Percentiles rank a stretch among this genome's conserved stretches.
phyloP scores from a whole-genome alignment of 75 land plant species.

The Chamaecyparis obtusa region DNA sequence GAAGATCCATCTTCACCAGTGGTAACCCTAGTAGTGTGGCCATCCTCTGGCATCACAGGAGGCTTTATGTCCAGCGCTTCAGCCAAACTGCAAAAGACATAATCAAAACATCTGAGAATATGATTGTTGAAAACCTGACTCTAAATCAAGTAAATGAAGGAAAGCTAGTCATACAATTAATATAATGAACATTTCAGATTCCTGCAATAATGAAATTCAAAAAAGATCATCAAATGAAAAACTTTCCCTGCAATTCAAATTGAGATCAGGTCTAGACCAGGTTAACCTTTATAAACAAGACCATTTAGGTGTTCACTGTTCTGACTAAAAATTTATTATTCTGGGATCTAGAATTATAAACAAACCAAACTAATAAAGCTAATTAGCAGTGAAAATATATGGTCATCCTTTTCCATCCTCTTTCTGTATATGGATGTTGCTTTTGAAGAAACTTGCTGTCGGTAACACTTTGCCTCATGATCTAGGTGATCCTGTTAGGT shows the following conservation, averaged over 20 bases:
- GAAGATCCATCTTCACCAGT: conserved; percentile 72
- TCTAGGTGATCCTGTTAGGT: too few species aligned
- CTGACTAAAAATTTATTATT: not conserved
- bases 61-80: conserved; percentile 97
- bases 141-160: not conserved
- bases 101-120: not conserved
- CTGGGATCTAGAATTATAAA: not conserved
- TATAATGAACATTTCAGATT: not conserved
- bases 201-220: not conserved
- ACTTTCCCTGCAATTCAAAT: not conserved
- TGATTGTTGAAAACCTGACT: not conserved
- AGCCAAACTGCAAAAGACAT: conserved; percentile 61
- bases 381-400: not conserved
- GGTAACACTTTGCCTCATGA: too few species aligned
- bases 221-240: not conserved
- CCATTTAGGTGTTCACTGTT: not conserved
- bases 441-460: too few species aligned
- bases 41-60: conserved; percentile 98
- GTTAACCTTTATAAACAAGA: not conserved
- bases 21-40: conserved; percentile 88
- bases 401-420: not conserved
- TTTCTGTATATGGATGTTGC: too few species aligned
- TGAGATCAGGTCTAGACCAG: not conserved
- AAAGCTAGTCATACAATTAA: not conserved
- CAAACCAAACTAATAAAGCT: not conserved